Base-by-base conservation (phyloP, 2,329 filamentous ascomycete genomes). In the Colletotrichum abscissum region DNA sequence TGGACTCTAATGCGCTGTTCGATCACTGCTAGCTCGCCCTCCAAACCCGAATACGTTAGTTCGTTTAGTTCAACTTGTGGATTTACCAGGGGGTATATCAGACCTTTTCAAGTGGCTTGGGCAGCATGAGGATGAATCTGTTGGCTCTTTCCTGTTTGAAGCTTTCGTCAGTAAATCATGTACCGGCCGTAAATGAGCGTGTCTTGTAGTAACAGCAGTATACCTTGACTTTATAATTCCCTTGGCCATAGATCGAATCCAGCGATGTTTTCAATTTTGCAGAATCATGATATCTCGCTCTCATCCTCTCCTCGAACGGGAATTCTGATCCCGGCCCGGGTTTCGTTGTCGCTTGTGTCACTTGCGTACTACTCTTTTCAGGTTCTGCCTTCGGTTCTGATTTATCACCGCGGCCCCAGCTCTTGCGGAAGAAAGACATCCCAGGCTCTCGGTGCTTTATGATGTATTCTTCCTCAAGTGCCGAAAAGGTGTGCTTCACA, bases 201-300 rank as follows among this genome's bases (percentile, higher is more conserved):
- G 14, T 19, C 6, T 38, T 35, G 11, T 35, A 35, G 33, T 12
- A 35, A 35, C 33, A 12, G 9, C 33, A n/a, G 54, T 8, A 22
- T 42, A 67, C 69, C 56, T 55, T 57, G 19, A 71, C 56, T 22
- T 49, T 33, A 5, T 71, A 71, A 1, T 71, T 71, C 0, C 57
- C 64, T 19, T 60, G 33, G 12, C 69, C 69, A 14, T 38, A 71
- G 16, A 67, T 67, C 4, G 42, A 30, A 22, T 71, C 16, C 16
- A 71, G 63, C 9, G 69, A 60, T 5, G 26, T 12, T 28, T 35
- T 35, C 9, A 71, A 33, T 19, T 62, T 71, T 7, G 22, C 8
- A 2, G 56, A 49, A 33, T 71, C 56, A n/a, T 67, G 30, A 5
- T 71, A 71, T 24, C 35, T 67, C 5, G 56, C 42, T 49, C 49